Evolutionary conservation across 768 basidiomycete genomes (phyloP).

Genomic region (Kwoniella heveanensis): DNA sequence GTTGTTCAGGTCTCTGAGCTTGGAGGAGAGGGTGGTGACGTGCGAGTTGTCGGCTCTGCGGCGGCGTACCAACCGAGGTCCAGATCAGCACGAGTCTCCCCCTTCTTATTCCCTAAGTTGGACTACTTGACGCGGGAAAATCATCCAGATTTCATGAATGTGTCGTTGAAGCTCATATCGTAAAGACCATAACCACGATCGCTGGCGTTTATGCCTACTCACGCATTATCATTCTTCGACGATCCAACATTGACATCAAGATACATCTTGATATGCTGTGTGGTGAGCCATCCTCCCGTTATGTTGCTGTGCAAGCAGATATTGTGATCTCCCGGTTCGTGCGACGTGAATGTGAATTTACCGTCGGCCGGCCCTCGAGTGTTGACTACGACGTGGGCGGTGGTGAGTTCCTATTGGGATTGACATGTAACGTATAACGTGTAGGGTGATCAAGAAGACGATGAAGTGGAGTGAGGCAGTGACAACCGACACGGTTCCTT

Average conservation of each 20-base stretch:
- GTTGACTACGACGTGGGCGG: conserved; percentile 76
- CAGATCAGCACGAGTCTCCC: no score
- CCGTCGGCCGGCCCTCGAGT: conserved; percentile 89
- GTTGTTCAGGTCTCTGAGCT: conserved; percentile 87
- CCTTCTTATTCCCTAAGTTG: no score
- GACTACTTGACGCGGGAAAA: no score
- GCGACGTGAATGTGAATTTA: conserved; percentile 95
- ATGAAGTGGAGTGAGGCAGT: no score
- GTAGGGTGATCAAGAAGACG: no score
- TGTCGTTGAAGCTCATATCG: neutral
- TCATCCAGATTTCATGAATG: no score
- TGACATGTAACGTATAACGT: no score
- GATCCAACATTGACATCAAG: conserved; percentile 91
- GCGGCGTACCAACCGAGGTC: neutral
- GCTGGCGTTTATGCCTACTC: conserved; percentile 27
- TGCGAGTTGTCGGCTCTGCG: conserved; percentile 51
- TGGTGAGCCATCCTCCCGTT: conserved; percentile 74
- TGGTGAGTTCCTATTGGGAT: conserved; percentile 74
- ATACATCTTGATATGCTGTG: conserved; percentile 85
- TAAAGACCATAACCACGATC: no score
- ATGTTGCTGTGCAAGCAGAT: conserved; percentile 95
- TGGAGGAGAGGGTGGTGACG: conserved; percentile 54
- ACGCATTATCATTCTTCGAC: conserved; percentile 78
- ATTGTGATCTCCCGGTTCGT: conserved; percentile 93
- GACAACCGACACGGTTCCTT: no score